These are phyloP conservation scores for Hysterium pulicare DNA, from an alignment of 2,329 filamentous ascomycete genomes.

Conservation along the genomic window DNA sequence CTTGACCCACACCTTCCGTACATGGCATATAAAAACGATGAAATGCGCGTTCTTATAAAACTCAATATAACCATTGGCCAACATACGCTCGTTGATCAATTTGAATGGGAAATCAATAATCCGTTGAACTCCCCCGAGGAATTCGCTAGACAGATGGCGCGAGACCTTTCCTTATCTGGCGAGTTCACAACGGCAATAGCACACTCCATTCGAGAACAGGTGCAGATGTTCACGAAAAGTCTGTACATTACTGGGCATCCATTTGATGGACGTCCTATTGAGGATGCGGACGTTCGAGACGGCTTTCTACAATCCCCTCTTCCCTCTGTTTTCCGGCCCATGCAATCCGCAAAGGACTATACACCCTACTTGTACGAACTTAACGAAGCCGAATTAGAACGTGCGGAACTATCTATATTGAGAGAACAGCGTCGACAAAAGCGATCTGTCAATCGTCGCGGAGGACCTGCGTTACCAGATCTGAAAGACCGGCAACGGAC, in stretches of 20 bases:
- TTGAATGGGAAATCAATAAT: conserved; percentile 99
- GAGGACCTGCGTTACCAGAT: conserved; percentile 90
- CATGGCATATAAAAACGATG: conserved; percentile 94
- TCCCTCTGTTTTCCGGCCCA: conserved; percentile 78
- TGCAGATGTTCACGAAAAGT: conserved; percentile 89
- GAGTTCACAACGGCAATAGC: conserved; percentile 98
- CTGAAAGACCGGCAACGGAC: conserved; percentile 92
- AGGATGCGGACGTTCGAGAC: conserved; percentile 83
- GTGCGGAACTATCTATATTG: conserved; percentile 87
- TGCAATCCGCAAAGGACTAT: conserved; percentile 91
- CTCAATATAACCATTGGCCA: conserved; percentile 96
- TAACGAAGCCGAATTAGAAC: conserved; percentile 83
- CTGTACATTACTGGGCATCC: conserved; percentile 90
- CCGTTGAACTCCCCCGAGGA: conserved; percentile 90
- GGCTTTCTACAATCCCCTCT: conserved; percentile 85
- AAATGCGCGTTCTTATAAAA: conserved; percentile 95
- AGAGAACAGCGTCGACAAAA: conserved; percentile 93
- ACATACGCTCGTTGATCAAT: conserved; percentile 91
- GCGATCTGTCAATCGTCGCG: conserved; percentile 87
- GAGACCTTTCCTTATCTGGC: conserved; percentile 84
- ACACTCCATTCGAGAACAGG: conserved; percentile 94
- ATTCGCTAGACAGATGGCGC: conserved; percentile 84
- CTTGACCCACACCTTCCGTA: conserved; percentile 89
- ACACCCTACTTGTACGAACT: conserved; percentile 92
- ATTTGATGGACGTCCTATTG: conserved; percentile 89